Evolutionary conservation across 441 rosid genomes (phyloP), one percentile per base, ranked within the genome.

Genomic region (Gossypium schwendimanii): DNA sequence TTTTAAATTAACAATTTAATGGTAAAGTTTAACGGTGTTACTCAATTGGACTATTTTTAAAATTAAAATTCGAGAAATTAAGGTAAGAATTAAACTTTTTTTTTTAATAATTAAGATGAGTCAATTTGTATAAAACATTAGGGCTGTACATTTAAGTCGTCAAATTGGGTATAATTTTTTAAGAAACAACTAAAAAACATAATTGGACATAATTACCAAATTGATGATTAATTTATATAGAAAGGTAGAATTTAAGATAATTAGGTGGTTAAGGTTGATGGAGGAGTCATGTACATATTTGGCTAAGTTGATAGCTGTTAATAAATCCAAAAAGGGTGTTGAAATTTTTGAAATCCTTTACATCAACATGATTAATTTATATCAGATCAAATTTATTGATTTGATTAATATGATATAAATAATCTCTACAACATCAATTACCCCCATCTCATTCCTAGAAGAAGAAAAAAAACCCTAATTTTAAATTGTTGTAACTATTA

Each of bases 261-360:
- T 23, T 21, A 21, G 47, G 26, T 28, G 6, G 50, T 53, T 39
- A 33, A 3, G 24, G 17, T 23, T 44, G 21, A 65, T 44, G 2
- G 18, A 44, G 47, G 20, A 45, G 39, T n/a, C 47, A 62, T 20
- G 18, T 39, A 41, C 31, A 33, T 7, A 31, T 21, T 33, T 28
- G 47, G 47, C 62, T 53, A 69, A 53, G 36, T 69, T 69, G 62
- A 69, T 31, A 24, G 59, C 59, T 69, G 5, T 10, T 17, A 14
- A 69, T 18, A 54, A 33, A 53, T 53, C 60, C 47, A 20, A 68
- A 24, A 21, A 20, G 50, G 72, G 5, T 5, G 18, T 15, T 9
- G 72, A 33, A 53, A 53, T 1, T 31, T 31, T 20, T 18, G 31
- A 18, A 31, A 18, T 53, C 26, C 62, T 18, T 69, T 7, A 53